Evolutionary conservation across 2,329 filamentous ascomycete genomes (phyloP).

Genomic region (Penicillium sp.): DNA sequence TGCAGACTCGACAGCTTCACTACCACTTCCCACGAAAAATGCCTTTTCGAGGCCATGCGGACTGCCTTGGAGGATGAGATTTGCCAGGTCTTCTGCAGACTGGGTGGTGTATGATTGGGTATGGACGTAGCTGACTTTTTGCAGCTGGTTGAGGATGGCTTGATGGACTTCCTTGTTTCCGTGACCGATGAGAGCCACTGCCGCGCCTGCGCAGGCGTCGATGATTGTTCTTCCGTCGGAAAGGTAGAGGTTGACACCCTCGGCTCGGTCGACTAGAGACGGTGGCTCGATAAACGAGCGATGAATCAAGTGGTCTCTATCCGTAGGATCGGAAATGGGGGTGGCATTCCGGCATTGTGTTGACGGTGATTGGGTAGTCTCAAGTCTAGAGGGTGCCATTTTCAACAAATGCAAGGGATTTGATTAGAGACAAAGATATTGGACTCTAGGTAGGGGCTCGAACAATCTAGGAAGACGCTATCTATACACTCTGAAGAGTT

Average conservation of each 20-base stretch:
- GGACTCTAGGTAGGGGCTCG: neutral
- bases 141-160: neutral
- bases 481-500: neutral
- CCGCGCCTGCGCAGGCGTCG: neutral
- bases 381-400: neutral
- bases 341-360: too few relatives aligned
- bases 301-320: neutral
- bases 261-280: neutral
- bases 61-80: neutral
- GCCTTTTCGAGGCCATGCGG: neutral
- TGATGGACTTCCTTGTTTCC: conserved; percentile 1
- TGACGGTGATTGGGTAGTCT: neutral
- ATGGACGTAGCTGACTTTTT: neutral
- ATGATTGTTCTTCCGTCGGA: neutral
- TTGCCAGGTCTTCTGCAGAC: neutral
- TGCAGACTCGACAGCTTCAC: neutral
- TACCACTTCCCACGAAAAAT: neutral
- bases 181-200: neutral
- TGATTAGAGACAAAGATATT: neutral
- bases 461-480: neutral
- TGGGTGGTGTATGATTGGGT: neutral
- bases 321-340: neutral
- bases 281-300: neutral
- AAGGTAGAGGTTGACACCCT: neutral
- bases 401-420: neutral